Evolutionary conservation across 768 basidiomycete genomes (phyloP), one percentile per base, ranked within the genome.

Genomic region (Rhizopogon vulgaris): DNA sequence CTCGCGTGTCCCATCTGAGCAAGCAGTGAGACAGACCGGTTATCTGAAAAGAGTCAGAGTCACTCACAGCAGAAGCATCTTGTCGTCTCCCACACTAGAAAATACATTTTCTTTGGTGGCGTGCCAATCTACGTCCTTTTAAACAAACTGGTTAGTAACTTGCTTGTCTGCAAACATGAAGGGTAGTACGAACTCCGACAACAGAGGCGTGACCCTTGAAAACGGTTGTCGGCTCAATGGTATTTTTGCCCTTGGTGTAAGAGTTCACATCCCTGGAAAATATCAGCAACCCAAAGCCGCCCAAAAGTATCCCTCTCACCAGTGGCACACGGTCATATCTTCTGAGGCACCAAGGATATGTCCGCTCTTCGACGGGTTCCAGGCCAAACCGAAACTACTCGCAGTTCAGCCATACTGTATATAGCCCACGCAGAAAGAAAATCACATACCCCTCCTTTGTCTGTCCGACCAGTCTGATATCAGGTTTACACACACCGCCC

Each of bases 111-210:
- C 90, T 61, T 86, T 75, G 4, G 77, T 81, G 2, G 84, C 74
- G 68, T 95, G 87, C 96, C 96, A 99, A 60, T 96, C 94, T 5
- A 99, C 94, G 64, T 99, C 96, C 92, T 95, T 55, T 11, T 37
- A 30, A 15, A 24, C 24, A 11, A 22, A 40, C 28, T 6, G 2
- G 34, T 64, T 30, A 51, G 39, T 12, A 11, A n/a, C 7, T 22
- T 18, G 5, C 7, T 22, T 18, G 5, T 10, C 22, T 15, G 27
- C 22, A 36, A 14, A 5, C 14, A 3, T 17, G 37, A 30, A 30
- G 17, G 24, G 12, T 32, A 12, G 3, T 0, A 76, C 89, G 25
- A 68, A 94, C 94, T 30, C 93, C 94, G 48, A 99, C 96, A 34
- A 94, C 83, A 18, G 91, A 87, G 0, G 85, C 84, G 65, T 99